Conservation (phyloP, 441 rosid genomes). For the Populus hybrid region DNA sequence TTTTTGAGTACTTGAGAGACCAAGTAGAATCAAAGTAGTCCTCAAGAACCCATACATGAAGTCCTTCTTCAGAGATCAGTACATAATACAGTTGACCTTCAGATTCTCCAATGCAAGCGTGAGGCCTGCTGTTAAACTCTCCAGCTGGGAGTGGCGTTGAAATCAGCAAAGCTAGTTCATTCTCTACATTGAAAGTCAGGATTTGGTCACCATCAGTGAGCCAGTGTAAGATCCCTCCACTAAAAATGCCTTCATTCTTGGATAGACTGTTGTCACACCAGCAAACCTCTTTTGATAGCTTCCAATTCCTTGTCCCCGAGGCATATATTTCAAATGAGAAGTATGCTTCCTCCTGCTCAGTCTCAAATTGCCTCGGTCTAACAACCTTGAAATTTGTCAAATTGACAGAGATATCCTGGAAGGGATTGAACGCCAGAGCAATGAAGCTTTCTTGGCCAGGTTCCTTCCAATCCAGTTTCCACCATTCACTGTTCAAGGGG, state of each 20-base stretch:
- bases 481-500: conserved; percentile 36
- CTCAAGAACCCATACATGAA: conserved; percentile 41
- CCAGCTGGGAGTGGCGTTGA: conserved; percentile 31
- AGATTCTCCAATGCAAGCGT: conserved; percentile 39
- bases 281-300: conserved; percentile 34
- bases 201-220: conserved; percentile 32
- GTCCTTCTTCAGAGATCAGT: conserved; percentile 31
- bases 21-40: conserved; percentile 37
- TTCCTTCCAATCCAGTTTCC: conserved; percentile 26
- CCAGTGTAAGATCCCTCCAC: conserved; percentile 40
- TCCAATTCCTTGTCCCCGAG: conserved; percentile 28
- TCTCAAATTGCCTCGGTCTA: conserved; percentile 19
- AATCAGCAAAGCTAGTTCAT: conserved; percentile 33
- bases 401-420: conserved; percentile 10
- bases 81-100: conserved; percentile 27
- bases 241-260: conserved; percentile 35
- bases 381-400: conserved; percentile 32
- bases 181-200: conserved; percentile 31
- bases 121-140: conserved; percentile 19
- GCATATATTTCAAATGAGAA: conserved; percentile 31
- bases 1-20: conserved; percentile 28
- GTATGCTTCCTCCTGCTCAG: conserved; percentile 8
- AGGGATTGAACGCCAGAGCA: conserved; percentile 39
- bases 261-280: conserved; percentile 16
- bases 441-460: conserved; percentile 26